Conservation (phyloP, 345 rosid genomes). For the Alliaria petiolata region DNA sequence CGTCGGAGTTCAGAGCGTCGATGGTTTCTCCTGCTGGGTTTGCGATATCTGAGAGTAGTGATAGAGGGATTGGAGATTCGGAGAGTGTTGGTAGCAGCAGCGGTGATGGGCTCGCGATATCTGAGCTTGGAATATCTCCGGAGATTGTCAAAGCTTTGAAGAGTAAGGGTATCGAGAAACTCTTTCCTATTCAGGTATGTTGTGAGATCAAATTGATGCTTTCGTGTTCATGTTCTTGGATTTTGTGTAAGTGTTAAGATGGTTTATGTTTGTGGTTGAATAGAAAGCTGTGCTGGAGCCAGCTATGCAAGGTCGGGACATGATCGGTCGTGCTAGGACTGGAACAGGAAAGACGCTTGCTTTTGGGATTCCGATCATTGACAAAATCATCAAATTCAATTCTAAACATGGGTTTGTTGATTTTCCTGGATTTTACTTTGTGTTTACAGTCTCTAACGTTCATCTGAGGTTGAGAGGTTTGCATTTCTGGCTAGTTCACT, state of each 20-base stretch:
- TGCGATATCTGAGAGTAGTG: conserved; percentile 36
- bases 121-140: conserved; percentile 61
- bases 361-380: conserved; percentile 89
- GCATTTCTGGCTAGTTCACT: neutral
- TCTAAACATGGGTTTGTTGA: conserved; percentile 73
- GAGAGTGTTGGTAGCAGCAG: conserved; percentile 33
- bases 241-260: neutral
- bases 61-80: neutral
- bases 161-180: conserved; percentile 54
- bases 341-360: conserved; percentile 99
- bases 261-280: neutral
- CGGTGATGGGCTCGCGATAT: conserved; percentile 30
- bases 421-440: neutral
- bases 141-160: conserved; percentile 78
- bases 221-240: neutral
- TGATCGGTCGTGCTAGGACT: conserved; percentile 95
- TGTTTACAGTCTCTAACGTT: neutral
- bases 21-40: conserved; percentile 36
- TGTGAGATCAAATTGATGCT: neutral
- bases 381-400: conserved; percentile 68
- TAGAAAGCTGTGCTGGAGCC: conserved; percentile 94
- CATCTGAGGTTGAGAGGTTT: neutral
- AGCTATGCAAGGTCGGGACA: conserved; percentile 88
- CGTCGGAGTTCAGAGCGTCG: conserved; percentile 29
- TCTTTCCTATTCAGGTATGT: conserved; percentile 89